Evolutionary conservation across 176 grass and related monocot species (phyloP), one percentile per base, ranked within the genome.

Genomic region (Puya raimondii): DNA sequence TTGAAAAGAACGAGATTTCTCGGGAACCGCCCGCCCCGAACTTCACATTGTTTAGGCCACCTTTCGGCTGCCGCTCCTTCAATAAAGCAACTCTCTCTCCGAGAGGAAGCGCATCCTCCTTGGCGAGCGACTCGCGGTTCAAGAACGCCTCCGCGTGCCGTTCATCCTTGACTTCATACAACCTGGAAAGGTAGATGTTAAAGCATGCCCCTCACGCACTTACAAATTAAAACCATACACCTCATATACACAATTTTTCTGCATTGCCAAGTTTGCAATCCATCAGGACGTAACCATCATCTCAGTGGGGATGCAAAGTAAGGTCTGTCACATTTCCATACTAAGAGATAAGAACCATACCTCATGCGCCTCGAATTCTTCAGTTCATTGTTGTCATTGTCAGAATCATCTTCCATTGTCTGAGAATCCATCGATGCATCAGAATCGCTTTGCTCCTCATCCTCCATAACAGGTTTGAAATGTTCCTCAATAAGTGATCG

Each of bases 131-230:
- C 17, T 33, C 65, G 5, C 76, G 84, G 15, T 78, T 83, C 77
- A 82, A 72, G 72, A 92, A 97, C 53, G 94, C 94, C 64, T 97
- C 94, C 0, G 94, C 89, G 23, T 90, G 89, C 10, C 84, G 85
- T 26, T 88, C 89, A 74, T 92, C 94, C 74, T 92, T 92, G 48
- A 97, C 72, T 82, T 97, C 93, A 17, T 90, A 97, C 47, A 97
- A 80, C 81, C 92, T 92, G 81, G 33, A 68, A 79, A 85, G 4
- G 63, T 50, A 66, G 11, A 64, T 48, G 61, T 2, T 22, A 66
- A 50, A 82, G 70, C 66, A 71, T 47, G 70, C 64, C 26, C 50
- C 42, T 48, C 10, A 76, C 53, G 70, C 54, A 61, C 25, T 2
- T 9, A 58, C 54, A 58, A 58, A 58, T n/a, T 58, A 58, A 58